Percentiles rank a stretch among this genome's conserved stretches.
Evolutionary conservation across 192 early-diverging fungal genomes (phyloP).

Genomic region (Pilobolus umbonatus): DNA sequence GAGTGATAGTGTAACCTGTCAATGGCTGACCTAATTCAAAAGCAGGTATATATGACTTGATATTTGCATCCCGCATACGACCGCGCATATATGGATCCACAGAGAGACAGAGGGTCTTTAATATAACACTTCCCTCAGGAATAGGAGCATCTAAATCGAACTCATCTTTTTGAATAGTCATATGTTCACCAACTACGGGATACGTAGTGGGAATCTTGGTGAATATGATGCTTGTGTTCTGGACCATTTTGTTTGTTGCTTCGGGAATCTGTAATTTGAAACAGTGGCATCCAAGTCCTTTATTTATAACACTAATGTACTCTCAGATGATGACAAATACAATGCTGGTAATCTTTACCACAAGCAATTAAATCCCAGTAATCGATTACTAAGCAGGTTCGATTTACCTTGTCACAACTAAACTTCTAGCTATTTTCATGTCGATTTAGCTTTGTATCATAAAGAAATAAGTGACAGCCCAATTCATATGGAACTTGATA

Average conservation of each 20-base stretch:
- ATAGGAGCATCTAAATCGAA: conserved; percentile 44
- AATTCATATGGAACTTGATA: too few relatives aligned
- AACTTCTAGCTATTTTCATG: too few relatives aligned
- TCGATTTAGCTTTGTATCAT: too few relatives aligned
- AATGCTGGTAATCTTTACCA: too few relatives aligned
- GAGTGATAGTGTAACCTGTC: conserved; percentile 51
- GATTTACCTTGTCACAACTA: too few relatives aligned
- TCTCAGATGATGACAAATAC: too few relatives aligned
- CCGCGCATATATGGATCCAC: conserved; percentile 74
- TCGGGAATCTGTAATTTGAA: too few relatives aligned
- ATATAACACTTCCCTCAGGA: conserved; percentile 41
- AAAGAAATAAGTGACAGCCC: too few relatives aligned
- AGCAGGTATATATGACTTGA: conserved; percentile 38
- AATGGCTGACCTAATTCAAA: conserved; percentile 62
- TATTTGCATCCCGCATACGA: conserved; percentile 51
- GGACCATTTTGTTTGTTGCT: conserved; percentile 29
- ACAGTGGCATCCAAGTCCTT: too few relatives aligned
- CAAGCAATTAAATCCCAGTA: too few relatives aligned
- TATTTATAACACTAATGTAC: too few relatives aligned
- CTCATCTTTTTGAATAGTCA: conserved; percentile 38
- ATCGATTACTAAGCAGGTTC: too few relatives aligned
- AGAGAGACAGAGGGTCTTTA: conserved; percentile 63
- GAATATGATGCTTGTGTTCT: conserved; percentile 40
- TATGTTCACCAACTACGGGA: conserved; percentile 41
- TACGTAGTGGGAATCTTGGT: conserved; percentile 28